Evolutionary conservation across 805 yeast species (phyloP), one percentile per base, ranked within the genome.

Genomic region (Wickerhamomyces rabaulensis): DNA sequence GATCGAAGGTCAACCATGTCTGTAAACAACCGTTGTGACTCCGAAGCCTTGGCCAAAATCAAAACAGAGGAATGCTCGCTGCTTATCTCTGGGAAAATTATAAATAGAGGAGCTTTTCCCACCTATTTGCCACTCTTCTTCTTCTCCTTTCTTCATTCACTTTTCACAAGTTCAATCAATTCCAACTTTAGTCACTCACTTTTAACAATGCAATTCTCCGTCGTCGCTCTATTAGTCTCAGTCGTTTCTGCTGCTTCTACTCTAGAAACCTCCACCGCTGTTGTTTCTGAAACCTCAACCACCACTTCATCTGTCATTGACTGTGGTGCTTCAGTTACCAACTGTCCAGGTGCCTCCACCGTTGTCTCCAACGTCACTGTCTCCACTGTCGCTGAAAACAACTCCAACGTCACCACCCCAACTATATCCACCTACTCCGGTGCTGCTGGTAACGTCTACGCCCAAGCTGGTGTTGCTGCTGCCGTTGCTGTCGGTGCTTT

Each of bases 151-250:
- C 36, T 41, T 45, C 26, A 35, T 46, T 39, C 36, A 36, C 42
- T 10, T 31, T 26, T 16, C 31, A 22, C 22, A 25, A 39, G 36
- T 43, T 53, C 40, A 31, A 42, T 27, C 29, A 44, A 45, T 50
- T 27, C 62, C 50, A 52, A 58, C 60, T 58, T 48, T 41, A 52
- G 57, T 56, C 63, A 48, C 60, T 58, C 62, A 43, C 47, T 23
- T 47, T 53, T 48, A 42, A 57, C 41, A 59, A 62, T 63, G 67
- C 66, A 62, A 60, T 63, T 63, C 62, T 55, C 61, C 22, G 47
- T 58, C 52, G 50, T 55, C 52, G 57, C 63, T 47, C 44, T 58
- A 41, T 49, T 61, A 36, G 43, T 43, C 44, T 48, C 63, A 39
- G 52, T 54, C 43, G 61, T 52, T 47, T 56, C 66, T 37, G 44